These are phyloP conservation scores for Globisporangium nodosum DNA, from an alignment of 352 stramenopile species.

Conservation along the genomic window DNA sequence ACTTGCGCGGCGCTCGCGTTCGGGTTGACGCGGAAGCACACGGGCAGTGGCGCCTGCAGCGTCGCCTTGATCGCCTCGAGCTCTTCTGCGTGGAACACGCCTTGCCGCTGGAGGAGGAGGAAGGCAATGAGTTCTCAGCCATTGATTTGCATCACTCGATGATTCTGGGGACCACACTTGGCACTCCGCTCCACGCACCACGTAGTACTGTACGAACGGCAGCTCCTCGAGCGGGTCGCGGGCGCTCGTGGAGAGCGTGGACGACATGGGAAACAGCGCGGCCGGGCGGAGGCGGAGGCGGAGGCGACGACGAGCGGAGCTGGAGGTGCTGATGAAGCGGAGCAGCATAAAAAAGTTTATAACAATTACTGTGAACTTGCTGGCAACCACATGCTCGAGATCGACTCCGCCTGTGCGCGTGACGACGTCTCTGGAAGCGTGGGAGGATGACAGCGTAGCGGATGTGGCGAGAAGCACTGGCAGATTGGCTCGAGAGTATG, in stretches of 20 bases:
- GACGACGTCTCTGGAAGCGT: no score
- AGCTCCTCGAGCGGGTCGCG: slow-evolving; percentile 7
- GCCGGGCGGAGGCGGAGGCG: background rate
- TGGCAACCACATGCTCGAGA: no score
- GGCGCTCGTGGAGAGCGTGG: background rate
- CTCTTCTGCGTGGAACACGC: slow-evolving; percentile 43
- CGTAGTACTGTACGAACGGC: slow-evolving; percentile 62
- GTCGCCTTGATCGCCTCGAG: slow-evolving; percentile 37
- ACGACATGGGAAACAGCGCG: background rate
- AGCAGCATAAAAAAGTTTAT: background rate
- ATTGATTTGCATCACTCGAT: background rate
- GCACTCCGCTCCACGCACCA: slow-evolving; percentile 24
- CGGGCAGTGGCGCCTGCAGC: slow-evolving; percentile 47
- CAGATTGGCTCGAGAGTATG: background rate
- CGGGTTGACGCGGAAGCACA: slow-evolving; percentile 70
- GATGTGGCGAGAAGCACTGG: no score
- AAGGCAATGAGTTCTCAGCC: background rate
- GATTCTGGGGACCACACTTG: no score
- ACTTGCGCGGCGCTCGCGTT: slow-evolving; percentile 18
- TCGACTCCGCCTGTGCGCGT: no score
- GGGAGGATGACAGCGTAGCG: no score
- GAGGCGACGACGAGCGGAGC: background rate
- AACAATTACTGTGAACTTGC: no score
- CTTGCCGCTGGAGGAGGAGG: slow-evolving; percentile 34
- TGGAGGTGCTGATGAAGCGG: background rate